Base-by-base conservation (phyloP, 139 green algal species). In the Ettlia oleoabundans region DNA sequence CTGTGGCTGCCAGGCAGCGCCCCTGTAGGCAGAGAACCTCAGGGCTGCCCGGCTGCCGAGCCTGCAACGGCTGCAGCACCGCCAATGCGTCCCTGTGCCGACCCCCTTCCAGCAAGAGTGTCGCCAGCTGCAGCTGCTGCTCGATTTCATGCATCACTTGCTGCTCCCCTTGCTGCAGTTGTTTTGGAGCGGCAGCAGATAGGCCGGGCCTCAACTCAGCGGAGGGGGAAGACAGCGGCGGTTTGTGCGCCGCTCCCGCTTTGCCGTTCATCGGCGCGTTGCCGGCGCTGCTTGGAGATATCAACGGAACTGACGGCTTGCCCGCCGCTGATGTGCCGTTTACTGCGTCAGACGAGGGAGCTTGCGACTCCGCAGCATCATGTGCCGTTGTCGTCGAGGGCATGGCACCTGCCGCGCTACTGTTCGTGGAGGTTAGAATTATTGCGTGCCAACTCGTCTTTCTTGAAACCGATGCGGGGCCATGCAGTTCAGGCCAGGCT, bases 21-120 rank as follows among this genome's bases (percentile, higher is more conserved):
- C 90, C 92, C 41, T 89, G 75, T 51, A 95, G 82, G 70, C 83
- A 86, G 52, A 94, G 82, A 22, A 86, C 82, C 33, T 92, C 87
- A 0, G 75, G 65, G 30, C 88, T 30, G 33, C 26, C 43, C 0
- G 87, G 77, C 28, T 61, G 53, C 6, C 15, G n/a, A 0, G 66
- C 43, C 8, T 92, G 67, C 21, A 81, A 13, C 13, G 42, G 32
- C 33, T 83, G 83, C 53, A 90, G 55, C 3, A 84, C 26, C 0
- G 58, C 37, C 55, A 90, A 75, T 21, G 88, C 86, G 30, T 93
- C 86, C 15, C n/a, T 6, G 24, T 42, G 43, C 24, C 69, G 77
- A 9, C 67, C 71, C 5, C 76, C 38, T n/a, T 64, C 53, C 58
- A 71, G 66, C 40, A 82, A 35, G 38, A 82, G 38, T 35, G 30